phyloP scores from a whole-genome alignment of 495 filamentous ascomycete species.

The Hapsidospora chrysogenum region DNA sequence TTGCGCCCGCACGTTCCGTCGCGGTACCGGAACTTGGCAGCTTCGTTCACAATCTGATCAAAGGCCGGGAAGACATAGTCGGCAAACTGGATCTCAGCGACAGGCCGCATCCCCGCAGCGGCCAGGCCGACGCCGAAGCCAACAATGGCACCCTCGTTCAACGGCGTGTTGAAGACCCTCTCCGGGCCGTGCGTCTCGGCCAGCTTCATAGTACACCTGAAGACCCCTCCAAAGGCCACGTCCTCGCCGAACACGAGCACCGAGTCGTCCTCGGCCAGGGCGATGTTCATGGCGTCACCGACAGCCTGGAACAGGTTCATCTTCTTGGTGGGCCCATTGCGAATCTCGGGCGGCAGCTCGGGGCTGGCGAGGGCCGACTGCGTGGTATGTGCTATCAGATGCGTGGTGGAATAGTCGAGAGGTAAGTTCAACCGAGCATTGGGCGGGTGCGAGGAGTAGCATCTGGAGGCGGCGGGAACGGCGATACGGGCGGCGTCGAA shows the following conservation, averaged over 20 bases:
- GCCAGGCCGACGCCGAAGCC: constrained; percentile 87
- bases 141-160: constrained; percentile 87
- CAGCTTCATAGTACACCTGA: constrained; percentile 85
- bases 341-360: constrained; percentile 46
- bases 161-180: constrained; percentile 90
- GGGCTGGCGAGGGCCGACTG: constrained; percentile 48
- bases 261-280: constrained; percentile 68
- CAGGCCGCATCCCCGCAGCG: constrained; percentile 78
- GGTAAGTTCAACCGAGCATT: constrained; percentile 60
- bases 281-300: constrained; percentile 71
- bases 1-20: constrained; percentile 55
- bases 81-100: constrained; percentile 96
- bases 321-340: constrained; percentile 53
- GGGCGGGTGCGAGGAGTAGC: constrained; percentile 32
- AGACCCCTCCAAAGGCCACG: constrained; percentile 92
- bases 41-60: constrained; percentile 95
- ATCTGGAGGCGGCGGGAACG: constrained; percentile 1
- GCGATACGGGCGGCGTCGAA: neutral
- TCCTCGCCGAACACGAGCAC: constrained; percentile 93
- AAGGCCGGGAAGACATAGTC: constrained; percentile 96
- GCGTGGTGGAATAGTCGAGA: constrained; percentile 71
- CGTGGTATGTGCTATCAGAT: constrained; percentile 65
- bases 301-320: constrained; percentile 88
- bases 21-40: constrained; percentile 80
- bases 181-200: constrained; percentile 72